Percentiles rank a stretch among this genome's conserved stretches.
Conservation (phyloP, 106 monocot genomes). For the Dendrobium chrysotoxum region DNA sequence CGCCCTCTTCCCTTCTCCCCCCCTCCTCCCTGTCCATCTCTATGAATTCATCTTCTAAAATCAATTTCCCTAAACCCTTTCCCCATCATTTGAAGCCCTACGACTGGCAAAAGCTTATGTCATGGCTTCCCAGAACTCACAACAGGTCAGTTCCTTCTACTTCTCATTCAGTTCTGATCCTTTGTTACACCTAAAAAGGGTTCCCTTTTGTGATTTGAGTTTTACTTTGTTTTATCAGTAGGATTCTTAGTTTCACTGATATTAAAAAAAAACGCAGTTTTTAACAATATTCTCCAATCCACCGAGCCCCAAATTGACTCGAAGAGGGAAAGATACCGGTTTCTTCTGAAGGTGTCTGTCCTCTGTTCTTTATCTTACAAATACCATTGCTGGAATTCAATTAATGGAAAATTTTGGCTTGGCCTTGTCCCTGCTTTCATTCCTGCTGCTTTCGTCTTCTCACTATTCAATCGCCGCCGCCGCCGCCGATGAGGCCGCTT, state of each 20-base stretch:
- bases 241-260: not conserved
- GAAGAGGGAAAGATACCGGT: not conserved
- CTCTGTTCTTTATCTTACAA: not conserved
- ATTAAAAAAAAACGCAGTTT: not conserved
- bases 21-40: not conserved
- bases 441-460: constrained; percentile 8
- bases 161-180: not conserved
- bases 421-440: constrained; percentile 9
- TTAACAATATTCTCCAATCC: not conserved
- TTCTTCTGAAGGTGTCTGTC: not conserved
- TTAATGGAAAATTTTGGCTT: constrained; percentile 17
- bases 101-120: not conserved
- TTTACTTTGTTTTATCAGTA: not conserved
- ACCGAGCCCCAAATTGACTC: not conserved
- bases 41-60: not conserved
- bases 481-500: constrained; percentile 19
- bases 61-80: not conserved
- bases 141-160: not conserved
- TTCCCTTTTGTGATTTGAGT: not conserved
- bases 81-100: not conserved
- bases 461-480: not conserved
- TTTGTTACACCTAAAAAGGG: not conserved
- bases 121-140: constrained; percentile 1
- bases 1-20: not conserved
- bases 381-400: not conserved